Conservation (phyloP, 2,329 filamentous ascomycete genomes). For the Neonectria faginata region DNA sequence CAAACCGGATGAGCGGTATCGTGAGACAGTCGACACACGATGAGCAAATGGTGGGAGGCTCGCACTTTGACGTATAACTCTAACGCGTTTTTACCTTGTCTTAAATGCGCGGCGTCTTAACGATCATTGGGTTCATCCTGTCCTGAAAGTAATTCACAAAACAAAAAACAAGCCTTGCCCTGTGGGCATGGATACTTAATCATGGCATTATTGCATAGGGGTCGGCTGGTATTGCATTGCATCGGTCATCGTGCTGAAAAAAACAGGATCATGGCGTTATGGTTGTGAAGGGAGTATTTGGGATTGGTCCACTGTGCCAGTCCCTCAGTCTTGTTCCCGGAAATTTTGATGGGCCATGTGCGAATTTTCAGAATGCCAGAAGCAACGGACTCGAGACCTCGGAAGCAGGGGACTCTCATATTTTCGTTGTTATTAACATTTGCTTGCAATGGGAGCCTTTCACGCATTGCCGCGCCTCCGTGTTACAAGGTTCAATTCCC, state of each 20-base stretch:
- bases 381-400: constrained; percentile 19
- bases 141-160: constrained; percentile 48
- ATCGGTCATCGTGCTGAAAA: constrained; percentile 43
- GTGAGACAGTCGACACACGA: constrained; percentile 68
- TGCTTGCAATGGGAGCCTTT: constrained; percentile 25
- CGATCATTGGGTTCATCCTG: constrained; percentile 42
- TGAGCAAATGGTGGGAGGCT: constrained; percentile 71
- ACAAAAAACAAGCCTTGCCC: constrained; percentile 30
- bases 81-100: constrained; percentile 33
- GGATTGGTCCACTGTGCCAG: constrained; percentile 21
- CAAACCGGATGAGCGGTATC: constrained; percentile 74
- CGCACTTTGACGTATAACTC: constrained; percentile 72
- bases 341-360: constrained; percentile 28
- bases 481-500: constrained; percentile 7
- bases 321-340: constrained; percentile 17
- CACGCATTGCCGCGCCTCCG: constrained; percentile 16
- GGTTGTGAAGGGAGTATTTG: constrained; percentile 36
- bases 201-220: constrained; percentile 52
- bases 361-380: constrained; percentile 29
- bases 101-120: constrained; percentile 42
- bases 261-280: constrained; percentile 46
- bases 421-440: constrained; percentile 29
- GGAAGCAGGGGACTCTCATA: constrained; percentile 12
- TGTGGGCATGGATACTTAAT: constrained; percentile 46
- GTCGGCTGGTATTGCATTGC: constrained; percentile 47